Base-by-base conservation (phyloP, 2,329 filamentous ascomycete genomes). In the Sporothrix curviconia region DNA sequence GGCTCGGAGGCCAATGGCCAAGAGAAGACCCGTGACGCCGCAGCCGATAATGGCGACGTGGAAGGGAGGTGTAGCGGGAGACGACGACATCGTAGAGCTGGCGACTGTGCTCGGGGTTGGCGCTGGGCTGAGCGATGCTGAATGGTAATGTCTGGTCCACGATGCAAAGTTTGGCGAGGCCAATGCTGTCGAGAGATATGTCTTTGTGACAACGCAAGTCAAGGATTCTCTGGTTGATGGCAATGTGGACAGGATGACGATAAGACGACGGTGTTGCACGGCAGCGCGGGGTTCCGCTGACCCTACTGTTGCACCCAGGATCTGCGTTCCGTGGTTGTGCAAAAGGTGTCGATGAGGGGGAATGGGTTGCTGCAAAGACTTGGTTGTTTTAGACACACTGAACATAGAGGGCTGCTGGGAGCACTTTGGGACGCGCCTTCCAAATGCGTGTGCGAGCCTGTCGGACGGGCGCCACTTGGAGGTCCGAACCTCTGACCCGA, bases 11-110 rank as follows among this genome's bases (percentile, higher is more conserved):
- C 71, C 78, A 0, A 79, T 68, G 0, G 76, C 76, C 0, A 81
- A 70, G 15, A 74, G 72, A 9, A 80, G 64, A 7, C 78, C 79
- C 3, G 74, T 79, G 59, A 75, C 81, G 64, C 72, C 82, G 55
- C 70, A 80, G 61, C 73, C 83, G 14, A 81, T 66, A 19, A 81
- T 74, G 53, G 76, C 78, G 42, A 80, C 64, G 34, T 66, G 63
- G 17, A 69, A 51, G 17, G 28, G 15, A 9, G 19, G n/a, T 7
- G 47, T 34, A 17, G 25, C 32, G 28, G 28, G 5, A 32, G n/a
- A n/a, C n/a, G n/a, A n/a, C n/a, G n/a, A n/a, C n/a, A n/a, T n/a
- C n/a, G n/a, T n/a, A n/a, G n/a, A n/a, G n/a, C 22, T 40, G 12
- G 9, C 8, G 34, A 30, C 3, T 4, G n/a, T 28, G 37, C 4